A percentile compares a stretch with the other conserved stretches of the same genome.
These are phyloP conservation scores for Trebouxia sp. DNA, from an alignment of 139 green algal species.

Conservation along the genomic window DNA sequence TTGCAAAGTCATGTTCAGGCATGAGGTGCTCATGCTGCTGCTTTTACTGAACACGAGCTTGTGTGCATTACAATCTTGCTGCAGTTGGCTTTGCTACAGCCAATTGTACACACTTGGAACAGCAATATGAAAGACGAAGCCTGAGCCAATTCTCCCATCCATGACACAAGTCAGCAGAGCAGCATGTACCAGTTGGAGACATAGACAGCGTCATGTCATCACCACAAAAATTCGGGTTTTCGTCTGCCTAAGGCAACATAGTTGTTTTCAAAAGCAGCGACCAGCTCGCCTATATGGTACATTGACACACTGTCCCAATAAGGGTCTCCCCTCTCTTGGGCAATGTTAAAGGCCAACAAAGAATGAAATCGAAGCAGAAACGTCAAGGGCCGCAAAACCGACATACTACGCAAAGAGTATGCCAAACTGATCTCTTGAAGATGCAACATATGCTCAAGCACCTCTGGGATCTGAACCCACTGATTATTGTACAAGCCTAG, in stretches of 20 bases:
- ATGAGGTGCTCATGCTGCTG: no score
- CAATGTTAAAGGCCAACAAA: not conserved
- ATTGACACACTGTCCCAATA: not conserved
- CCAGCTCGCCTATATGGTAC: slow-evolving; percentile 7
- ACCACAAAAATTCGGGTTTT: slow-evolving; percentile 9
- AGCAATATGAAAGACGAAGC: no score
- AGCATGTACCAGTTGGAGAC: no score
- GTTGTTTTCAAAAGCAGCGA: not conserved
- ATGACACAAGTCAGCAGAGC: no score
- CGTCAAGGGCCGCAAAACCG: not conserved
- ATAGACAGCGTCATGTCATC: no score
- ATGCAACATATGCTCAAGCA: not conserved
- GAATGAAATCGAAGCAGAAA: slow-evolving; percentile 1
- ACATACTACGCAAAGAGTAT: not conserved
- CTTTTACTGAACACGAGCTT: no score
- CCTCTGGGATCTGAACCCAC: not conserved
- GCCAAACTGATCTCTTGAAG: slow-evolving; percentile 5
- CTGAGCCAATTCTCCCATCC: no score
- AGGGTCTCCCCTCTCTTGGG: not conserved
- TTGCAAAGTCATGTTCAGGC: no score
- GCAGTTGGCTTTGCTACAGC: no score
- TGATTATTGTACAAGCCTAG: slow-evolving; percentile 6
- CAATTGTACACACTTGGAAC: no score
- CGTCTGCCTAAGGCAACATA: not conserved
- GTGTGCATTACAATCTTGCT: no score